Base-by-base conservation (phyloP, 1,284 basidiomycete genomes). In the Phellinidium pouzarii region DNA sequence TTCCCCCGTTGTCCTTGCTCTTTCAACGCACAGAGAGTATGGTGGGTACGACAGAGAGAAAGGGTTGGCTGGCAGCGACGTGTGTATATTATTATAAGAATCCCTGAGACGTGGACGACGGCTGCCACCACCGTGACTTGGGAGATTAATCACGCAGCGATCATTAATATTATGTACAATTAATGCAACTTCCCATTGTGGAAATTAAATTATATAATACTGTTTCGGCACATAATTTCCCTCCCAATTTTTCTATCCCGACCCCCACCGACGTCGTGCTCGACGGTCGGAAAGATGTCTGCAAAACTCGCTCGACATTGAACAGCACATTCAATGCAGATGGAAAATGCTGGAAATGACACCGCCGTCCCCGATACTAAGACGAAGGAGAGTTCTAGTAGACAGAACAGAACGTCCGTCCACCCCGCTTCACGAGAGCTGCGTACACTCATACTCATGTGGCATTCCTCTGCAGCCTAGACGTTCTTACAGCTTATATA, bases 1-100 rank as follows among this genome's bases (percentile, higher is more conserved):
- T n/a, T n/a, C n/a, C n/a, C n/a, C n/a, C n/a, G 56, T 54, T 59
- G 6, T 50, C 34, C 60, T 65, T 54, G 52, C 3, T 8, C 27
- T 23, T 14, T 27, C 1, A 27, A 20, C 20, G 49, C 20, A 27
- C 51, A 11, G 31, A 7, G 31, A 7, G 6, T 14, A 14, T 34
- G 31, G n/a, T 3, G 31, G 31, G 31, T 8, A 34, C 11, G 31
- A 14, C 31, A 11, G 31, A 34, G 14, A 14, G 31, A 34, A 34
- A 34, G 31, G 31, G 31, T 7, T 34, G 31, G 31, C 31, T 34
- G 31, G 31, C 31, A 34, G 31, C 31, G 31, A 34, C 31, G 31
- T 34, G 31, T 8, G 9, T 3, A 14, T 8, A 14, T 8, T 34
- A 34, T 34, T 34, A n/a, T n/a, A n/a, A n/a, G n/a, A n/a, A n/a